phyloP scores from a whole-genome alignment of 257 asterid species.

The Oldenlandia corymbosa region DNA sequence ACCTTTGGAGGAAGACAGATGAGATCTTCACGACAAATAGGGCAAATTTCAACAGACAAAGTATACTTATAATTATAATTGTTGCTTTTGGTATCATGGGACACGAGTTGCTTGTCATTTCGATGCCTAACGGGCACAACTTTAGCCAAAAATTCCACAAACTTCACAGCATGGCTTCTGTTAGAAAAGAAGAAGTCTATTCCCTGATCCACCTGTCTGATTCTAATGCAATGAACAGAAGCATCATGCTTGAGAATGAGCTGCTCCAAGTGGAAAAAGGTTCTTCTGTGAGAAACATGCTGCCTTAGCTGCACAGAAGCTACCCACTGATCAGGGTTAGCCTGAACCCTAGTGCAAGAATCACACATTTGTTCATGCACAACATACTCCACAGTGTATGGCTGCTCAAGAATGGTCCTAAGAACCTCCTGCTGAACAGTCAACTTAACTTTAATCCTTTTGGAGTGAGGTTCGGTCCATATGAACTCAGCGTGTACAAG shows the following conservation, averaged over 20 bases:
- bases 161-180: slow-evolving; percentile 28
- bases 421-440: slow-evolving; percentile 29
- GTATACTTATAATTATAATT: slow-evolving; percentile 27
- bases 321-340: slow-evolving; percentile 38
- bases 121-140: slow-evolving; percentile 23
- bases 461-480: slow-evolving; percentile 35
- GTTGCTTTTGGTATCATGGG: slow-evolving; percentile 31
- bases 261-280: slow-evolving; percentile 31
- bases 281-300: slow-evolving; percentile 30
- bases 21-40: slow-evolving; percentile 32
- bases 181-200: slow-evolving; percentile 30
- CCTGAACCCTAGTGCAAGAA: slow-evolving; percentile 28
- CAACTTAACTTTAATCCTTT: slow-evolving; percentile 28
- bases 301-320: slow-evolving; percentile 36
- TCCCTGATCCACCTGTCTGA: slow-evolving; percentile 33
- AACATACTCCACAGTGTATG: slow-evolving; percentile 23
- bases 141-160: slow-evolving; percentile 29
- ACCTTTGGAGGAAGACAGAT: slow-evolving; percentile 28
- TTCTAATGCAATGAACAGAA: slow-evolving; percentile 27
- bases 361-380: slow-evolving; percentile 37
- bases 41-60: slow-evolving; percentile 28
- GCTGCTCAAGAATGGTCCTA: slow-evolving; percentile 26
- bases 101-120: slow-evolving; percentile 29
- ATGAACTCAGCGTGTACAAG: slow-evolving; percentile 27
- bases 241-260: slow-evolving; percentile 35